Percentiles rank a stretch among this genome's conserved stretches.
These are phyloP conservation scores for Pseudopyrenochaeta lycopersici DNA, from an alignment of 2,329 filamentous ascomycete genomes.

Conservation along the genomic window DNA sequence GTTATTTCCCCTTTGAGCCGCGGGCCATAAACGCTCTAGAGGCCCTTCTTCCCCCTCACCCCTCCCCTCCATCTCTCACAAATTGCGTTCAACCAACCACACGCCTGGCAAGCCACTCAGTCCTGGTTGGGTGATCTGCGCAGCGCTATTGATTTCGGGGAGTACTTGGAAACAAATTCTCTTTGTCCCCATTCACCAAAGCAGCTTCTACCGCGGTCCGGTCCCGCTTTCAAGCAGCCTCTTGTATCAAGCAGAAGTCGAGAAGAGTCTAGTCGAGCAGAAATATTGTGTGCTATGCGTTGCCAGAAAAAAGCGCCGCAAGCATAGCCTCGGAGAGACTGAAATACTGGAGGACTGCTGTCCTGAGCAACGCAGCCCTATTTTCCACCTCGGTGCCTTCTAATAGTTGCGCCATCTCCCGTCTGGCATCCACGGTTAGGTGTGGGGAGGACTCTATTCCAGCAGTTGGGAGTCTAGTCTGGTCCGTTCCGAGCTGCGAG, in stretches of 20 bases:
- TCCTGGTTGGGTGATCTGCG: conserved; percentile 21
- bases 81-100: conserved; percentile 9
- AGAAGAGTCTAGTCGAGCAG: no score
- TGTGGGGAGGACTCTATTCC: conserved; percentile 10
- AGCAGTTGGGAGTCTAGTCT: conserved; percentile 3
- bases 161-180: conserved; percentile 18
- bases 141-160: conserved; percentile 18
- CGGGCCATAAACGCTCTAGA: conserved; percentile 18
- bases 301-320: conserved; percentile 3
- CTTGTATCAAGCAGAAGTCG: neutral
- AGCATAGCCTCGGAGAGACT: conserved; percentile 3
- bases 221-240: conserved; percentile 14
- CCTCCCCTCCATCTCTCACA: conserved; percentile 17
- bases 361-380: neutral
- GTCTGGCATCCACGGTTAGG: conserved; percentile 13
- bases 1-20: conserved; percentile 22
- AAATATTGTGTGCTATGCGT: conserved; percentile 4
- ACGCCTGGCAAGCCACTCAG: conserved; percentile 8
- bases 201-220: conserved; percentile 29
- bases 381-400: neutral
- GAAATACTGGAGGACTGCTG: neutral
- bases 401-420: conserved; percentile 18
- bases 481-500: conserved; percentile 7
- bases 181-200: conserved; percentile 22
- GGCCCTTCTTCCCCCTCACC: conserved; percentile 12